Evolutionary conservation across 176 grass and related monocot species (phyloP), one percentile per base, ranked within the genome.

Genomic region (Poa annua): DNA sequence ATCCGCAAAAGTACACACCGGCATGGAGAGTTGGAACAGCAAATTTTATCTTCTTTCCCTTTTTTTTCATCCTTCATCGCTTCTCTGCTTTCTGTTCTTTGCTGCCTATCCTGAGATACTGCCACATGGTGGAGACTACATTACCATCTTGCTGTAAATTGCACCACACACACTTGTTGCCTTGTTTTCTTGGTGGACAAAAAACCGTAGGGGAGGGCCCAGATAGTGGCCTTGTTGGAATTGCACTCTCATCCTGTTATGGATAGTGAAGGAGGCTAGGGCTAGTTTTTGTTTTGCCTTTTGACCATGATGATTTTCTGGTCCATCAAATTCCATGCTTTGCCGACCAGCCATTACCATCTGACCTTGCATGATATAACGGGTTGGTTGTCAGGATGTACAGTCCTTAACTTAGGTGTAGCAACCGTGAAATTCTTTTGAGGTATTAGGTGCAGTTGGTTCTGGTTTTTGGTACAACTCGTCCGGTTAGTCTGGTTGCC

Each of bases 281-380:
- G 69, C 64, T 80, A 74, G 34, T 71, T 36, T 20, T 77, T 54
- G 35, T 48, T 35, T 49, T 42, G 2, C 20, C 22, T 70, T 70
- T 44, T 33, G 22, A 71, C 35, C 53, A 59, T 6, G 24, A 69
- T 69, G 15, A 33, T 70, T 56, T 26, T 85, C 10, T 85, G 32
- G 48, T 10, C 24, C 42, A 24, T 67, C 22, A 77, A 77, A 53
- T 15, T 51, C 3, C 47, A 84, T 84, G 24, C 4, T 54, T 54
- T 21, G 6, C 80, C 63, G 29, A 66, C 80, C 72, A 76, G 45
- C 44, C 45, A 84, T 84, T 16, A 44, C 33, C 34, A 66, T 76
- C 47, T 77, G 61, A 56, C 32, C 72, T 19, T 83, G 19, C 44
- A 35, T 63, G 26, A 57, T 63, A 72, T 66, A 38, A 32, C 4